Evolutionary conservation across 2,329 filamentous ascomycete genomes (phyloP).

Genomic region (Verticillium isaacii): DNA sequence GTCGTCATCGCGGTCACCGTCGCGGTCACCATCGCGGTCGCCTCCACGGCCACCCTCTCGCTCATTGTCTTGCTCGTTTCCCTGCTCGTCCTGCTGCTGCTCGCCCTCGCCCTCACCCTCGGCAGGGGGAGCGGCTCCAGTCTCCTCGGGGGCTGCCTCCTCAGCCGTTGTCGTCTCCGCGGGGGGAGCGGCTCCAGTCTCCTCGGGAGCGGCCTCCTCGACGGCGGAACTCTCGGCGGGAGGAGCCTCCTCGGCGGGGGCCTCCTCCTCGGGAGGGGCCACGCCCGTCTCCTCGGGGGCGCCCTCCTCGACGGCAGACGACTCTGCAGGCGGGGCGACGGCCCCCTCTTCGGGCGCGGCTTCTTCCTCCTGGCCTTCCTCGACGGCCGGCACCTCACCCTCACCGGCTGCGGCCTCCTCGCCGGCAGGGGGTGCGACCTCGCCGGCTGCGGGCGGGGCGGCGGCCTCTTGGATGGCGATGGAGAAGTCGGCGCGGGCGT

Average conservation of each 20-base stretch:
- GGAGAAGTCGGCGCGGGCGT: background rate
- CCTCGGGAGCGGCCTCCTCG: slow-evolving; percentile 1
- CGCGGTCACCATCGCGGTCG: background rate
- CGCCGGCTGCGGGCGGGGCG: background rate
- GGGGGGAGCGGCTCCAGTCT: background rate
- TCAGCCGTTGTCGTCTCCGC: slow-evolving; percentile 1
- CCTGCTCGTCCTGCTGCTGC: slow-evolving; percentile 15
- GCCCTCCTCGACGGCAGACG: background rate
- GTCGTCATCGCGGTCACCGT: background rate
- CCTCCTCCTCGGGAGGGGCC: background rate
- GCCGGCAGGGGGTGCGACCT: slow-evolving; percentile 2
- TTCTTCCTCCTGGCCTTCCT: slow-evolving; percentile 9
- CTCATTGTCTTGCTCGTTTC: slow-evolving; percentile 13
- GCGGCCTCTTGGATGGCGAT: slow-evolving; percentile 1
- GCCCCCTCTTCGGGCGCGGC: background rate
- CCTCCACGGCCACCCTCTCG: background rate
- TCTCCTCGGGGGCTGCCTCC: background rate
- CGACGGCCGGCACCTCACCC: slow-evolving; percentile 5
- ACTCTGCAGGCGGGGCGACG: background rate
- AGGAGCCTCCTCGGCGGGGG: background rate
- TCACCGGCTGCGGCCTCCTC: background rate
- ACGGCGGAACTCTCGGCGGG: background rate
- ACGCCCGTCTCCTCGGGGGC: background rate
- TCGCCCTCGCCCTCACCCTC: slow-evolving; percentile 8
- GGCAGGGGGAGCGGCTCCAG: slow-evolving; percentile 5